Percentiles rank a stretch among this genome's conserved stretches.
These are phyloP conservation scores for Fagus sylvatica DNA, from an alignment of 306 rosid species.

Conservation along the genomic window DNA sequence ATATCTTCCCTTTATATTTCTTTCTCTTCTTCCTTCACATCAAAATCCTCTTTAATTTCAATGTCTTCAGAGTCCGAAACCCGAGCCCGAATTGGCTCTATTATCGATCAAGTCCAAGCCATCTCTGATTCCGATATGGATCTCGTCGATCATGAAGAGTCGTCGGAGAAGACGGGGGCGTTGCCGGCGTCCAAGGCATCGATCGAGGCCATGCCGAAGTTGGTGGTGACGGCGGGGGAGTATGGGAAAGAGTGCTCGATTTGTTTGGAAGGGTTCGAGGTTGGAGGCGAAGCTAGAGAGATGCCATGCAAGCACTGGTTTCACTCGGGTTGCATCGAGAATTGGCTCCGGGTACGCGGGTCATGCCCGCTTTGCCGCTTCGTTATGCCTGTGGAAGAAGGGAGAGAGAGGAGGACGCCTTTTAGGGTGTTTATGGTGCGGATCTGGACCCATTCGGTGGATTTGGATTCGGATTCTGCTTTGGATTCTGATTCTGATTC, in stretches of 20 bases:
- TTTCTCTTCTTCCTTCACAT: no score
- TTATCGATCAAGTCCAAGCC: no score
- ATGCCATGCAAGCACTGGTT: conserved; percentile 43
- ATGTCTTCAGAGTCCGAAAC: no score
- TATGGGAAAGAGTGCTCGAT: conserved; percentile 34
- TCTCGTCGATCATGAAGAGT: no score
- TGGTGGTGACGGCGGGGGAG: conserved; percentile 19
- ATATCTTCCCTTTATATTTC: no score
- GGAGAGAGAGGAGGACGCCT: conserved; percentile 1
- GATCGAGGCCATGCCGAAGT: conserved; percentile 31
- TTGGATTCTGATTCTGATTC: no score
- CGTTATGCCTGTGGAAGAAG: conserved; percentile 27
- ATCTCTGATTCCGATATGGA: no score
- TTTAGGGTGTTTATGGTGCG: conserved; percentile 20
- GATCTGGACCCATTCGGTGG: not conserved
- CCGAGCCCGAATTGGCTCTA: no score
- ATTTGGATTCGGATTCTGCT: not conserved
- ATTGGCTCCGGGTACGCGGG: conserved; percentile 30
- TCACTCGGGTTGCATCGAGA: conserved; percentile 33
- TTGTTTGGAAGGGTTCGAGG: conserved; percentile 29
- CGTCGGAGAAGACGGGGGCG: conserved; percentile 15
- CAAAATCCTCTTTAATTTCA: no score
- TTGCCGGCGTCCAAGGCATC: conserved; percentile 30
- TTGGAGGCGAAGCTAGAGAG: conserved; percentile 31
- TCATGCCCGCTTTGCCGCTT: conserved; percentile 47